Evolutionary conservation across 495 filamentous ascomycete species (phyloP).

Genomic region (Xeromyces bisporus): DNA sequence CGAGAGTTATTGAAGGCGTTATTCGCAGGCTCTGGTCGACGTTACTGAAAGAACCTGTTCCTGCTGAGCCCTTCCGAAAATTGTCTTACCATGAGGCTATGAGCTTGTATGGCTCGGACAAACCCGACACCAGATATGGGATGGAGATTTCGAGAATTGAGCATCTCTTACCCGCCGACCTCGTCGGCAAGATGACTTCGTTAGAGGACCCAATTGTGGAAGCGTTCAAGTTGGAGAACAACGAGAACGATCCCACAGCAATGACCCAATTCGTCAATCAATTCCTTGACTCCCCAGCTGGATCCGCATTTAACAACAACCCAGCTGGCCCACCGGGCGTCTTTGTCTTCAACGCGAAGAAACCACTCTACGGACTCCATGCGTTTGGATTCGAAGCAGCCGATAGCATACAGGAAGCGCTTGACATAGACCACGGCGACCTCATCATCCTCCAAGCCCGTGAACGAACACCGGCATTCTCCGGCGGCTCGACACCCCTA

Average conservation of each 20-base stretch:
- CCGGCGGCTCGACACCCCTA: slow-evolving; percentile 56
- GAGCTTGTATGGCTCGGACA: slow-evolving; percentile 69
- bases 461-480: slow-evolving; percentile 36
- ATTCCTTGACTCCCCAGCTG: slow-evolving; percentile 53
- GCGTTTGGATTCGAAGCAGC: slow-evolving; percentile 60
- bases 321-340: slow-evolving; percentile 57
- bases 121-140: slow-evolving; percentile 64
- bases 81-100: slow-evolving; percentile 68
- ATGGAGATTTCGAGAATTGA: slow-evolving; percentile 46
- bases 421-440: slow-evolving; percentile 49
- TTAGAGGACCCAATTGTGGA: slow-evolving; percentile 49
- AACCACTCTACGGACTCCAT: slow-evolving; percentile 56
- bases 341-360: slow-evolving; percentile 50
- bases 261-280: slow-evolving; percentile 42
- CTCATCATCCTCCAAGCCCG: slow-evolving; percentile 70
- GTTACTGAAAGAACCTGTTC: slow-evolving; percentile 25
- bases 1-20: slow-evolving; percentile 47
- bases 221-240: slow-evolving; percentile 42
- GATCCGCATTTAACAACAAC: slow-evolving; percentile 41
- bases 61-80: slow-evolving; percentile 33
- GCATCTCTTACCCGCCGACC: slow-evolving; percentile 42
- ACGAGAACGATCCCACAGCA: slow-evolving; percentile 26
- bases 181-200: slow-evolving; percentile 53
- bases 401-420: slow-evolving; percentile 35
- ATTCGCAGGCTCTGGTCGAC: slow-evolving; percentile 39